These are phyloP conservation scores for Musa balbisiana DNA, from an alignment of 202 grass and related monocot species.

Conservation along the genomic window DNA sequence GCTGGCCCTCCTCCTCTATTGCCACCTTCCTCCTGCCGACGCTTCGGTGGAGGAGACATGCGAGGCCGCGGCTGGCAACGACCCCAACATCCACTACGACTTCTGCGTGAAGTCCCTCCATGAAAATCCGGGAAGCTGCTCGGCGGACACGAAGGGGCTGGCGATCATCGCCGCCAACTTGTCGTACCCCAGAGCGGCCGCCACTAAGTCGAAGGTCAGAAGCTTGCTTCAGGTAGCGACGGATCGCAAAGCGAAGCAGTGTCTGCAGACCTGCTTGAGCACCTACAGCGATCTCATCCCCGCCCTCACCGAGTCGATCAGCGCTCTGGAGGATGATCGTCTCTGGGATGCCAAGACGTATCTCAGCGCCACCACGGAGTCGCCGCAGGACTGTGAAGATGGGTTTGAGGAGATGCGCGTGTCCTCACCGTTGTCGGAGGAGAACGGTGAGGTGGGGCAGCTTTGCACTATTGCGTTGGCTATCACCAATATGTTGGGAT, in stretches of 20 bases:
- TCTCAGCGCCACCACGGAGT: not conserved
- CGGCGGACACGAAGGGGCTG: not conserved
- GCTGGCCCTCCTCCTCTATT: not conserved
- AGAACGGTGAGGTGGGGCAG: not conserved
- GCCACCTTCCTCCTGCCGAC: not conserved
- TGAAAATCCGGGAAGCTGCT: not conserved
- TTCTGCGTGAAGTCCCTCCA: constrained; percentile 3
- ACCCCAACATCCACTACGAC: not conserved
- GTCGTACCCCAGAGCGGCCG: not conserved
- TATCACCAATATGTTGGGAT: not conserved
- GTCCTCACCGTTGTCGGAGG: too few relatives aligned
- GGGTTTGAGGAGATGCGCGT: not conserved
- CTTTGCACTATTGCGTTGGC: not conserved
- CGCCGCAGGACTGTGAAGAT: not conserved
- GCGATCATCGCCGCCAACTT: not conserved
- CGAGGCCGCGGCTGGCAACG: not conserved
- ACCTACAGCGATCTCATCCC: not conserved
- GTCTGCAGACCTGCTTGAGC: not conserved
- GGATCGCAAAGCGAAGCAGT: not conserved
- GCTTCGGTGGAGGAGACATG: not conserved
- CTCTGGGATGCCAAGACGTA: not conserved
- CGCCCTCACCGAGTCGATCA: too few relatives aligned
- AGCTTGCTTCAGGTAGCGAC: not conserved
- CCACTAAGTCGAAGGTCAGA: too few relatives aligned
- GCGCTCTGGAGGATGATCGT: not conserved